Percentiles rank a stretch among this genome's conserved stretches.
These are phyloP conservation scores for Laguncularia racemosa DNA, from an alignment of 345 rosid species.

Conservation along the genomic window DNA sequence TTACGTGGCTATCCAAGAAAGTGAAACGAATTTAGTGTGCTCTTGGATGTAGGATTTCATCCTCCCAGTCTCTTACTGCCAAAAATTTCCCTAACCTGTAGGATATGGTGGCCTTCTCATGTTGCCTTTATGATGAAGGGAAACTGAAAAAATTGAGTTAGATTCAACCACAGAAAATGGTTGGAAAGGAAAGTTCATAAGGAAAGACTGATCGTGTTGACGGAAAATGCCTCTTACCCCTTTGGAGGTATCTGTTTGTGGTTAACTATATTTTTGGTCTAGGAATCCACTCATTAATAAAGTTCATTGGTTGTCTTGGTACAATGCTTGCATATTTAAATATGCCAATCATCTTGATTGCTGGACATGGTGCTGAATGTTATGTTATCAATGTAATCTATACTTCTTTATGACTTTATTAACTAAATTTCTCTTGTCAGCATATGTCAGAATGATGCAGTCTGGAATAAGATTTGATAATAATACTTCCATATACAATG, in stretches of 20 bases:
- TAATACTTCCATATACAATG: conserved; percentile 61
- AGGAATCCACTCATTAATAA: background rate
- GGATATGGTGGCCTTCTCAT: conserved; percentile 99
- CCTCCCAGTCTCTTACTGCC: conserved; percentile 1
- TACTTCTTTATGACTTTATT: too few relatives aligned
- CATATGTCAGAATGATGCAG: conserved; percentile 89
- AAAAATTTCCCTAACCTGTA: conserved; percentile 16
- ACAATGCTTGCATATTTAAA: background rate
- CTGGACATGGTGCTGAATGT: too few relatives aligned
- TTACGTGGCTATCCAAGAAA: background rate
- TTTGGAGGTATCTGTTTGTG: conserved; percentile 54
- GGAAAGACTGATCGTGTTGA: conserved; percentile 63
- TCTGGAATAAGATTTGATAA: conserved; percentile 96
- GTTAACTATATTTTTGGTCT: background rate
- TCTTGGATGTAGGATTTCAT: background rate
- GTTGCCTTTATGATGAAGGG: conserved; percentile 85
- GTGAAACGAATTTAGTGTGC: background rate
- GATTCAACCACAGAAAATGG: conserved; percentile 53
- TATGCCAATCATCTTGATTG: background rate
- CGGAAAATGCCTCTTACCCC: conserved; percentile 95
- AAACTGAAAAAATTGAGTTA: conserved; percentile 59
- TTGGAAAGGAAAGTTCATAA: conserved; percentile 87
- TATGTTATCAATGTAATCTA: too few relatives aligned
- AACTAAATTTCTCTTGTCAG: conserved; percentile 30
- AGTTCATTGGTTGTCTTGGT: background rate